phyloP scores from a whole-genome alignment of 2,329 filamentous ascomycete genomes.

The Xylariaceae sp. region DNA sequence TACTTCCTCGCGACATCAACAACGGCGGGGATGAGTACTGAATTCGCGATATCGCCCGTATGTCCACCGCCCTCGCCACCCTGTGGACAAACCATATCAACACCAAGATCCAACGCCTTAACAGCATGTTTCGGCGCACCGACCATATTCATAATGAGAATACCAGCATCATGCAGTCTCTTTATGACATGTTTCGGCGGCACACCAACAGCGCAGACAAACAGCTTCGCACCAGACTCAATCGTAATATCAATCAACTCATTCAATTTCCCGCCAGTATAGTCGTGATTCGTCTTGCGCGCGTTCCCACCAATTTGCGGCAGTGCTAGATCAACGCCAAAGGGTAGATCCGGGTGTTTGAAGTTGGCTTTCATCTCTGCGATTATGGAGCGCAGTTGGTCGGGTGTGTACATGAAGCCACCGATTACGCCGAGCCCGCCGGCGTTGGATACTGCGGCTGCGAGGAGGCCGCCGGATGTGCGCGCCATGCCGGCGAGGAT shows the following conservation, averaged over 20 bases:
- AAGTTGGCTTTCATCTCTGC: slow-evolving; percentile 80
- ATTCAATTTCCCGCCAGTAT: slow-evolving; percentile 84
- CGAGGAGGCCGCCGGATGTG: slow-evolving; percentile 73
- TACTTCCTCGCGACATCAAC: slow-evolving; percentile 79
- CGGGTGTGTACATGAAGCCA: slow-evolving; percentile 68
- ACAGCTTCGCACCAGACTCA: slow-evolving; percentile 76
- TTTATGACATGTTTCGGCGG: slow-evolving; percentile 73
- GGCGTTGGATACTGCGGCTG: slow-evolving; percentile 84
- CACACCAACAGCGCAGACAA: slow-evolving; percentile 85
- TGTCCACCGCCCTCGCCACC: slow-evolving; percentile 92
- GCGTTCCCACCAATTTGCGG: slow-evolving; percentile 83
- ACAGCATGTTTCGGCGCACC: slow-evolving; percentile 87
- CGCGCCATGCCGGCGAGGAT: slow-evolving; percentile 93
- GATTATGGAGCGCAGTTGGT: slow-evolving; percentile 75
- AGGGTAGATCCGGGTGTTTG: slow-evolving; percentile 65
- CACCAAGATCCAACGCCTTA: slow-evolving; percentile 82
- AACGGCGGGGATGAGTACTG: slow-evolving; percentile 82
- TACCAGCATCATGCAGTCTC: slow-evolving; percentile 72
- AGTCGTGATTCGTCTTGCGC: slow-evolving; percentile 91
- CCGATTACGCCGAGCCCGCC: slow-evolving; percentile 79
- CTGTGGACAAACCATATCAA: slow-evolving; percentile 89
- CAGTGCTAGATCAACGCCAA: slow-evolving; percentile 87
- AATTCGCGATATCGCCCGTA: slow-evolving; percentile 82
- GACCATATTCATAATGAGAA: slow-evolving; percentile 96
- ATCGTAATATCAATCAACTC: slow-evolving; percentile 86